Base-by-base conservation (phyloP, 1,284 basidiomycete genomes). In the Cerioporus squamosus region DNA sequence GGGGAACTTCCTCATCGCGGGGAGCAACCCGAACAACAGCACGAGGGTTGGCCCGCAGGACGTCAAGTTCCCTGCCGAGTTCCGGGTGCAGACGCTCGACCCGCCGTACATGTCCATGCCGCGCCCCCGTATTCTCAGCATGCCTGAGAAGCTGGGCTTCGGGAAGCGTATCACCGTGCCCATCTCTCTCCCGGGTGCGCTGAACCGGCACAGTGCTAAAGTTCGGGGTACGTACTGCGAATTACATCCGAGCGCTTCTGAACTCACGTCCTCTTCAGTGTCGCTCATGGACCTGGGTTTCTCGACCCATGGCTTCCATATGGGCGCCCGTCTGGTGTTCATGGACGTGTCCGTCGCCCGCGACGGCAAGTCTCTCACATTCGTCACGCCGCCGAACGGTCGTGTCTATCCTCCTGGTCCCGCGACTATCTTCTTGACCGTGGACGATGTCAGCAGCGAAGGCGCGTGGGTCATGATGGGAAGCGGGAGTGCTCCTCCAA, bases 381-480 rank as follows among this genome's bases (percentile, higher is more conserved):
- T 83, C 59, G 70, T 64, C 17, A 76, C 72, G 12, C 82, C 81
- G 6, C 79, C 79, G 5, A 79, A 75, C 51, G 75, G 76, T 53
- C 71, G 74, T 6, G 73, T 84, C 15, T 81, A 80, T 61, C 81
- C 81, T 8, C 80, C 82, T 20, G 85, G 84, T 9, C 83, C 82
- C 10, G 84, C 74, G 62, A 67, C 48, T 65, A 73, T 74, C 68
- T 85, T 71, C 77, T 69, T 71, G 70, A 80, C 66, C 58, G 72
- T 84, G 20, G 79, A 82, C 60, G 81, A 79, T 40, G 77, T 84
- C 6, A 79, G 79, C 2, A 79, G 78, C 55, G 63, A 70, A 18
- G 83, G 81, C 17, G 72, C 70, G 46, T 73, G 74, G 61, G 70
- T 82, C 6, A 75, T 82, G 71, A 66, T 84, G 55, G 82, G 82